A percentile compares a stretch with the other conserved stretches of the same genome.
phyloP scores from a whole-genome alignment of 1,139 yeast species.

The Taphrina deformans region DNA sequence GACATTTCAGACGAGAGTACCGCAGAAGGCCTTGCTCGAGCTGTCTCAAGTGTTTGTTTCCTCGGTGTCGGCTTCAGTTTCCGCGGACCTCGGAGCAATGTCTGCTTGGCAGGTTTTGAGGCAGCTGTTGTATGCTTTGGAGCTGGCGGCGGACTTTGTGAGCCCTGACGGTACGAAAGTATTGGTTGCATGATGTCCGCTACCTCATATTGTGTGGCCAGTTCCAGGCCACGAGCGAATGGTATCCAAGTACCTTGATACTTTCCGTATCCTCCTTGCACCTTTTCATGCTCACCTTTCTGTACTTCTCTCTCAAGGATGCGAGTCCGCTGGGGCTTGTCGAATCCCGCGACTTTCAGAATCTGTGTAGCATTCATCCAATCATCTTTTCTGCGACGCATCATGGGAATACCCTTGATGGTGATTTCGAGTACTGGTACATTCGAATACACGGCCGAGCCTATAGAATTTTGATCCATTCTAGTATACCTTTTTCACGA shows the following conservation, averaged over 20 bases:
- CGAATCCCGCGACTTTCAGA: slow-evolving; percentile 79
- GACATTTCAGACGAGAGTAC: slow-evolving; percentile 17
- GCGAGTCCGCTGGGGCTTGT: slow-evolving; percentile 81
- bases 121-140: slow-evolving; percentile 35
- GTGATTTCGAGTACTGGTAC: slow-evolving; percentile 69
- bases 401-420: slow-evolving; percentile 71
- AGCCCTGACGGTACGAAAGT: slow-evolving; percentile 56
- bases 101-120: slow-evolving; percentile 12
- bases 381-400: slow-evolving; percentile 78
- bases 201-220: slow-evolving; percentile 65
- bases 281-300: slow-evolving; percentile 81
- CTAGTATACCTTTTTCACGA: too few species aligned
- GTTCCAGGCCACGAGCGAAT: slow-evolving; percentile 58
- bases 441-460: slow-evolving; percentile 52
- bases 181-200: slow-evolving; percentile 64
- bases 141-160: slow-evolving; percentile 41
- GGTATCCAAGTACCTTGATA: slow-evolving; percentile 58
- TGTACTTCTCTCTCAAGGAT: slow-evolving; percentile 86
- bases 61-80: slow-evolving; percentile 18
- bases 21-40: slow-evolving; percentile 3
- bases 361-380: slow-evolving; percentile 93
- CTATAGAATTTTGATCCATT: neutral
- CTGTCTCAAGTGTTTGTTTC: neutral
- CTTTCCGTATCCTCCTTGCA: slow-evolving; percentile 93
- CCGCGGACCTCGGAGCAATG: slow-evolving; percentile 5